Conservation (phyloP, 768 basidiomycete genomes). For the Agrocybe praecox region DNA sequence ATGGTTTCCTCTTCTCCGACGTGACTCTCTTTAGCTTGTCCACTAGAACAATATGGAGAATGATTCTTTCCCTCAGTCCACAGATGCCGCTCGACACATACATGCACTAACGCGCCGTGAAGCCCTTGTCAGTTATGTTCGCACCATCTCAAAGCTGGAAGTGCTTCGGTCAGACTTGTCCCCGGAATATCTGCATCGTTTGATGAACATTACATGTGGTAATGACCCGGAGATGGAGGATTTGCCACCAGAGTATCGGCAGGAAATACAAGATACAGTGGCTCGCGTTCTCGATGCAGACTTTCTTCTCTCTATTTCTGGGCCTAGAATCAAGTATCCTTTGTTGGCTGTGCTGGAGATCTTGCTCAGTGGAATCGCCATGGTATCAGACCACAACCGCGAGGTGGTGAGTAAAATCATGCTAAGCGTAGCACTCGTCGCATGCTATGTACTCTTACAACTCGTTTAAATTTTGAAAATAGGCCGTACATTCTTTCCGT, state of each 20-base stretch:
- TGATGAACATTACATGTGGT: not conserved
- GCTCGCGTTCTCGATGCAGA: not conserved
- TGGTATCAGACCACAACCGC: not conserved
- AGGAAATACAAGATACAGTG: not conserved
- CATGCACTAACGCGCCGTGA: not conserved
- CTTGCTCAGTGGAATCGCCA: not conserved
- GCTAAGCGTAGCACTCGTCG: not conserved
- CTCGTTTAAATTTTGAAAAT: not conserved
- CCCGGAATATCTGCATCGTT: not conserved
- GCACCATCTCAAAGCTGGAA: not conserved
- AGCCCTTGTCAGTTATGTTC: not conserved
- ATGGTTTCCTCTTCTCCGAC: not conserved
- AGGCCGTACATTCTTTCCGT: not conserved
- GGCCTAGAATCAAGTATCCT: not conserved
- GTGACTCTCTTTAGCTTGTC: no score
- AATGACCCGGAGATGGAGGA: not conserved
- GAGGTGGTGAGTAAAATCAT: not conserved
- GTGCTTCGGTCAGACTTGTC: not conserved
- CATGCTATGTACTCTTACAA: not conserved
- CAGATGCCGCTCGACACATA: not conserved
- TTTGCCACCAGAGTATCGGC: not conserved
- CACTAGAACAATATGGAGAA: not conserved
- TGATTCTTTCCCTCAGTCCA: not conserved
- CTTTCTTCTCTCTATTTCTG: not conserved
- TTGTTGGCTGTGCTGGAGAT: not conserved